Evolutionary conservation across 1,139 yeast genomes (phyloP).

Genomic region (Pichia sp.): DNA sequence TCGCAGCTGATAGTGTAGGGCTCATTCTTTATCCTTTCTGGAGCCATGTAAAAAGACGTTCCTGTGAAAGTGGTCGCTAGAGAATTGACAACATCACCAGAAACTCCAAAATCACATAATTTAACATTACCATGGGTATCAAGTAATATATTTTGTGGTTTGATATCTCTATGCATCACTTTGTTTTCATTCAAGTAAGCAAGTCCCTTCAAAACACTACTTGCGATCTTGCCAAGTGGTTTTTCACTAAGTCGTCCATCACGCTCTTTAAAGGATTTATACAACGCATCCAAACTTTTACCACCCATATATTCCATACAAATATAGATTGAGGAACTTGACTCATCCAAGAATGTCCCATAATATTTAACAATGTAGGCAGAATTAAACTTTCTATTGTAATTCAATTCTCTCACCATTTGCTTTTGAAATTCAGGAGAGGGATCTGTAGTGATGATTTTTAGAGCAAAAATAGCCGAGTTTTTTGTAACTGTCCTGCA

Average conservation of each 20-base stretch:
- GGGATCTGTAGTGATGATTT: constrained; percentile 77
- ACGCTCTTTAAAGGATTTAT: constrained; percentile 52
- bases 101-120: constrained; percentile 96
- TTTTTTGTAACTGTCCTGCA: constrained; percentile 51
- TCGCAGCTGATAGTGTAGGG: constrained; percentile 93
- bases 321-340: constrained; percentile 70
- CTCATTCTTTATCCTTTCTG: constrained; percentile 91
- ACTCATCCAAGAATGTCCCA: constrained; percentile 80
- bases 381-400: constrained; percentile 73
- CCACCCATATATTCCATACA: constrained; percentile 99
- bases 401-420: constrained; percentile 81
- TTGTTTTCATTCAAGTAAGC: constrained; percentile 81
- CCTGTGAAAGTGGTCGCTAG: constrained; percentile 95
- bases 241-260: constrained; percentile 89
- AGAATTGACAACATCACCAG: constrained; percentile 93
- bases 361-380: constrained; percentile 85
- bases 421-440: constrained; percentile 75
- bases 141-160: constrained; percentile 83
- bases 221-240: constrained; percentile 84
- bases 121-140: constrained; percentile 76
- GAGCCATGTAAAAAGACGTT: constrained; percentile 97
- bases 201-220: constrained; percentile 73
- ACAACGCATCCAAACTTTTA: constrained; percentile 81
- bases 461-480: constrained; percentile 69
- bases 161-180: constrained; percentile 88